Percentiles rank a stretch among this genome's conserved stretches.
These are phyloP conservation scores for Sporothrix luriei DNA, from an alignment of 2,329 filamentous ascomycete species.

Conservation along the genomic window DNA sequence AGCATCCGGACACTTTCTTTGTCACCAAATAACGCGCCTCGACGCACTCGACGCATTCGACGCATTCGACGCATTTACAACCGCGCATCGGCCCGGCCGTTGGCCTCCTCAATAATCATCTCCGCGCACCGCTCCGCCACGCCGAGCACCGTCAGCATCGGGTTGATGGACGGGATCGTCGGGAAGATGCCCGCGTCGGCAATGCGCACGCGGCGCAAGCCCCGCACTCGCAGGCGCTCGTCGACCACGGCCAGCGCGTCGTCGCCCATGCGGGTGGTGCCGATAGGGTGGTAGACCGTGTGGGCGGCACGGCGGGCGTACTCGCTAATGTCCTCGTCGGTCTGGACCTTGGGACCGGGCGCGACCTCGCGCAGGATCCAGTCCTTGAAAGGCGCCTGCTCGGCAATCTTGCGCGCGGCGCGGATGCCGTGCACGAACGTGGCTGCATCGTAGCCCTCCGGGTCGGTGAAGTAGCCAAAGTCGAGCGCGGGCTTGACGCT, in stretches of 20 bases:
- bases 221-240: slow-evolving; percentile 35
- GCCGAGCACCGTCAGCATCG: slow-evolving; percentile 77
- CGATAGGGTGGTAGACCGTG: slow-evolving; percentile 37
- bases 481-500: slow-evolving; percentile 38
- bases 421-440: slow-evolving; percentile 36
- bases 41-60: too few species aligned
- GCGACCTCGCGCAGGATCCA: slow-evolving; percentile 43
- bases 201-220: slow-evolving; percentile 45
- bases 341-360: slow-evolving; percentile 71
- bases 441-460: slow-evolving; percentile 53
- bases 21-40: too few species aligned
- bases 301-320: slow-evolving; percentile 35
- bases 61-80: too few species aligned
- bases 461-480: slow-evolving; percentile 38
- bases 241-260: slow-evolving; percentile 36
- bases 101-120: slow-evolving; percentile 74
- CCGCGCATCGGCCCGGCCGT: slow-evolving; percentile 39
- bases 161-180: slow-evolving; percentile 36
- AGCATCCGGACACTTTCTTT: too few species aligned
- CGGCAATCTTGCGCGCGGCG: slow-evolving; percentile 34
- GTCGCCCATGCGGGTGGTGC: slow-evolving; percentile 37
- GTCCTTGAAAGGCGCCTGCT: slow-evolving; percentile 35
- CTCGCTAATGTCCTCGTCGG: slow-evolving; percentile 41
- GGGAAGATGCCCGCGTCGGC: slow-evolving; percentile 38
- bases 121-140: slow-evolving; percentile 84